Percentiles rank a stretch among this genome's conserved stretches.
phyloP scores from a whole-genome alignment of 2,329 filamentous ascomycete species.

The Diplodia corticola region DNA sequence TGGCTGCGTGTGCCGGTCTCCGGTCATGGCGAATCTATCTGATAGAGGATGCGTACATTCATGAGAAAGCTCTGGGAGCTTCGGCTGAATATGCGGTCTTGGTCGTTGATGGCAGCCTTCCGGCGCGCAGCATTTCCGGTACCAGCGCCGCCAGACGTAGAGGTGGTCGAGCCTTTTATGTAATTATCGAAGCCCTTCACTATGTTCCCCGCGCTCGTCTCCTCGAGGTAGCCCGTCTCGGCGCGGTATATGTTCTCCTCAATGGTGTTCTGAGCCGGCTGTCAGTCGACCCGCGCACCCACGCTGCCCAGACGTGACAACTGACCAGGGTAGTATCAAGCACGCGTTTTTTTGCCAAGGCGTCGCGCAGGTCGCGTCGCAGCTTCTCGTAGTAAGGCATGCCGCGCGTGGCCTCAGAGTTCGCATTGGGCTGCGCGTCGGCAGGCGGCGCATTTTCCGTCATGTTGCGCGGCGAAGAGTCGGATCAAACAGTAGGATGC shows the following conservation, averaged over 20 bases:
- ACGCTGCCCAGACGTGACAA: slow-evolving; percentile 19
- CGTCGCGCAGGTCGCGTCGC: slow-evolving; percentile 65
- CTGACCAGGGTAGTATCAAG: slow-evolving; percentile 62
- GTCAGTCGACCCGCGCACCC: neutral
- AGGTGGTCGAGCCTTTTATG: slow-evolving; percentile 72
- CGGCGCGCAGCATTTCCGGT: slow-evolving; percentile 56
- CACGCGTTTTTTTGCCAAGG: slow-evolving; percentile 64
- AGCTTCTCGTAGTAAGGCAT: slow-evolving; percentile 72
- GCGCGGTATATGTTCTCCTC: slow-evolving; percentile 84
- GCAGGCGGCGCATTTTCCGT: slow-evolving; percentile 49
- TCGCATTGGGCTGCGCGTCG: slow-evolving; percentile 35
- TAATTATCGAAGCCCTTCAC: slow-evolving; percentile 98
- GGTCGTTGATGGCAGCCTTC: slow-evolving; percentile 62
- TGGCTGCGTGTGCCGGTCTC: neutral
- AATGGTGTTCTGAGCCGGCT: slow-evolving; percentile 41
- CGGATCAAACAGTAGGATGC: too few species aligned
- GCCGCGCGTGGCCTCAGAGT: slow-evolving; percentile 51
- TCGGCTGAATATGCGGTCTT: slow-evolving; percentile 68
- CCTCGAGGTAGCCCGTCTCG: slow-evolving; percentile 87
- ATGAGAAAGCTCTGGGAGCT: slow-evolving; percentile 42
- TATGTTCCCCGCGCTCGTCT: slow-evolving; percentile 83
- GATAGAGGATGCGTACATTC: slow-evolving; percentile 32
- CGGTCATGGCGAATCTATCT: neutral
- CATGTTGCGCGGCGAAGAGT: slow-evolving; percentile 37
- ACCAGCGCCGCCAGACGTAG: slow-evolving; percentile 53